Evolutionary conservation across 164 flowering plant genomes (phyloP).

Genomic region (Kingdonia uniflora): DNA sequence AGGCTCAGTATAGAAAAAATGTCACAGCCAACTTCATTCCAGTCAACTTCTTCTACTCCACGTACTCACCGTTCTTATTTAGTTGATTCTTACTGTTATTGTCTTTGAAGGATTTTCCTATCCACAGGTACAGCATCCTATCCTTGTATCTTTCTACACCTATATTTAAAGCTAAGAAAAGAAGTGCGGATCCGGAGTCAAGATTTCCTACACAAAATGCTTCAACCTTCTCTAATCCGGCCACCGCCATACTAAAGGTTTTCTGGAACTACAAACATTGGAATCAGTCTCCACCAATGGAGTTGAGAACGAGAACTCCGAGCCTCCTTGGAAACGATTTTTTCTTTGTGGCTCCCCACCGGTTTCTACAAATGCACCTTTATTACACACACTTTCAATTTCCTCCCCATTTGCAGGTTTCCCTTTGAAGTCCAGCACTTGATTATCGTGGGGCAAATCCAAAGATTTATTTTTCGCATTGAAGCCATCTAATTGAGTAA

Average conservation of each 20-base stretch:
- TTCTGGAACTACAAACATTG: slow-evolving; percentile 2
- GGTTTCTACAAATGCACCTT: slow-evolving; percentile 6
- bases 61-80: too few relatives aligned
- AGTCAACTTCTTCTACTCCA: too few relatives aligned
- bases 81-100: slow-evolving; percentile 12
- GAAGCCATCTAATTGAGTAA: slow-evolving; percentile 14
- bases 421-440: slow-evolving; percentile 14
- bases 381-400: slow-evolving; percentile 11
- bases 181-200: slow-evolving; percentile 37
- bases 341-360: slow-evolving; percentile 11
- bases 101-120: slow-evolving; percentile 39
- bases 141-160: slow-evolving; percentile 13
- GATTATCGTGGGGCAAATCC: slow-evolving; percentile 9
- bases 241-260: slow-evolving; percentile 27
- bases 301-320: slow-evolving; percentile 4
- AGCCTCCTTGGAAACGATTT: slow-evolving; percentile 5
- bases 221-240: slow-evolving; percentile 38
- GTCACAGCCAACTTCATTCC: too few relatives aligned
- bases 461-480: slow-evolving; percentile 8
- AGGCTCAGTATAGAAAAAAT: too few relatives aligned
- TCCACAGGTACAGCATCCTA: slow-evolving; percentile 43
- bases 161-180: slow-evolving; percentile 24
- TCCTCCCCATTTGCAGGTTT: slow-evolving; percentile 9
- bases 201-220: slow-evolving; percentile 23
- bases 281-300: slow-evolving; percentile 10